Percentiles rank a stretch among this genome's conserved stretches.
phyloP scores from a whole-genome alignment of 1,139 yeast species.

The Wickerhamomyces sp. region DNA sequence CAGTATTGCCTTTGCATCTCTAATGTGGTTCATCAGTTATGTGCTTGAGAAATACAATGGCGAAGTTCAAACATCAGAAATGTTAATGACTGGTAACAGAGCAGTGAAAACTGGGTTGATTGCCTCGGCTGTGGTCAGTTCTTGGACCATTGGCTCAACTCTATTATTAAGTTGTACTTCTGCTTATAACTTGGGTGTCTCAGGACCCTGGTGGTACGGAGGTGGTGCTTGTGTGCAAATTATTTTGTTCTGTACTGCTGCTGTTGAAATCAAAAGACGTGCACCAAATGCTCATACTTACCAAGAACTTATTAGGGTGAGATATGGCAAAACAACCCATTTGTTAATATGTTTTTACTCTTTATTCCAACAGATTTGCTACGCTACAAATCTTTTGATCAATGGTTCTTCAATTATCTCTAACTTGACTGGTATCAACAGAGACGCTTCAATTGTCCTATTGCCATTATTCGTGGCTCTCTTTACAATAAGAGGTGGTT shows the following conservation, averaged over 20 bases:
- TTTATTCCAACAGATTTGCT: conserved; percentile 11
- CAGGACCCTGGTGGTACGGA: conserved; percentile 42
- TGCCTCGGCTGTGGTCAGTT: conserved; percentile 2
- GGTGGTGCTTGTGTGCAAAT: conserved; percentile 53
- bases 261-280: conserved; percentile 51
- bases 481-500: conserved; percentile 49
- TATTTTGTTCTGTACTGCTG: conserved; percentile 46
- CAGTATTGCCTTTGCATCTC: not conserved
- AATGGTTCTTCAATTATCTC: conserved; percentile 31
- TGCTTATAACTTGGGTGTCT: conserved; percentile 53
- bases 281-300: conserved; percentile 59
- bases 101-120: conserved; percentile 18
- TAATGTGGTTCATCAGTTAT: not conserved
- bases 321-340: conserved; percentile 38
- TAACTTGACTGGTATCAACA: conserved; percentile 44
- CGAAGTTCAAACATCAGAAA: not conserved
- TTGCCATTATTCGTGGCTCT: conserved; percentile 50
- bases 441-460: conserved; percentile 44
- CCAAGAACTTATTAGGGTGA: conserved; percentile 46
- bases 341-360: not conserved
- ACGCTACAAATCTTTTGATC: conserved; percentile 33
- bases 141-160: conserved; percentile 44
- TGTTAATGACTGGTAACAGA: conserved; percentile 26
- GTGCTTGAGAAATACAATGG: not conserved
- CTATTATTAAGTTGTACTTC: conserved; percentile 32